phyloP scores from a whole-genome alignment of 2,329 filamentous ascomycete species.

The Arthrobotrys megalospora region DNA sequence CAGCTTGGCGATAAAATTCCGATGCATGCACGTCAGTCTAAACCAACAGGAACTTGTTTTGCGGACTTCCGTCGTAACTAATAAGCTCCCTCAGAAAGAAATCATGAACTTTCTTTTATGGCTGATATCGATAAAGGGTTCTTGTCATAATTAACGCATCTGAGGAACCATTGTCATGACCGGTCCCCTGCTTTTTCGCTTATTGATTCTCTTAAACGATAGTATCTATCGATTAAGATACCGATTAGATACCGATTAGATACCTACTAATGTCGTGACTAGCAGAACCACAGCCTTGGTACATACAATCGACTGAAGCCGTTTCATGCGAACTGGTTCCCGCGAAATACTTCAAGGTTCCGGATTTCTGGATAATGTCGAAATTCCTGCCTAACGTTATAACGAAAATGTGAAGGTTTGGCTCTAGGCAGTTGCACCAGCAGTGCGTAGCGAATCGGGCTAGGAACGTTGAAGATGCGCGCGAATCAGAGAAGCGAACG shows the following conservation, averaged over 20 bases:
- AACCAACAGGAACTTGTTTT: background rate
- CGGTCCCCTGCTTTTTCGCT: too few relatives aligned
- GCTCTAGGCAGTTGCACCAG: constrained; percentile 9
- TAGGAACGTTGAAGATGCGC: constrained; percentile 15
- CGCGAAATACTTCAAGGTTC: background rate
- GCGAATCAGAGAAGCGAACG: constrained; percentile 28
- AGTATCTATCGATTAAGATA: background rate
- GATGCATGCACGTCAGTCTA: constrained; percentile 2
- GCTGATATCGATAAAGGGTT: too few relatives aligned
- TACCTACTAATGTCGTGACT: background rate
- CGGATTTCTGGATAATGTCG: constrained; percentile 9
- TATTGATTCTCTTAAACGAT: background rate
- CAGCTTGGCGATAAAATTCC: constrained; percentile 7
- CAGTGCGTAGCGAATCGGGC: constrained; percentile 4
- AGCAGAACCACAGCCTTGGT: background rate
- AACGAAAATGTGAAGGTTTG: constrained; percentile 13
- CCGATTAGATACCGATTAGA: background rate
- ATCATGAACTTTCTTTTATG: too few relatives aligned
- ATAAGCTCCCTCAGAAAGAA: too few relatives aligned
- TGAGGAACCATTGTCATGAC: too few relatives aligned
- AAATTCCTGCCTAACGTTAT: constrained; percentile 6
- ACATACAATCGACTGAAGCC: background rate
- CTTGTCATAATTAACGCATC: too few relatives aligned
- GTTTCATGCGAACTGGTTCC: background rate
- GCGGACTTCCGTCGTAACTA: background rate